phyloP scores from a whole-genome alignment of 164 flowering plant species.

The Sedum album region DNA sequence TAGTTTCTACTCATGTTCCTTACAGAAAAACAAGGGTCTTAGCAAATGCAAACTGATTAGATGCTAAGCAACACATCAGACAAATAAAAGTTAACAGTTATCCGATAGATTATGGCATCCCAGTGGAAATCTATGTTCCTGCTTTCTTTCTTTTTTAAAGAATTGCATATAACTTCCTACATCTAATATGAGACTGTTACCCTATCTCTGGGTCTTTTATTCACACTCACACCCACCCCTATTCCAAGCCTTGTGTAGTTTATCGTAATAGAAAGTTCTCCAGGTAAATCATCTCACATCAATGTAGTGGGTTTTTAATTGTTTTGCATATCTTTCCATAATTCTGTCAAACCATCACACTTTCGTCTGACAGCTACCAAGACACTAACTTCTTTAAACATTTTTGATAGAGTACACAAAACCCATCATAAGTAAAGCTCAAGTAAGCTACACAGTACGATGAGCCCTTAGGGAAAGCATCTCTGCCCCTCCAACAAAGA shows the following conservation, averaged over 20 bases:
- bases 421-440: neutral
- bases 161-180: no score
- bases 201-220: no score
- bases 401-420: neutral
- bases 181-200: no score
- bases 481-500: neutral
- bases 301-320: neutral
- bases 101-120: neutral
- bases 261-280: neutral
- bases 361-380: neutral
- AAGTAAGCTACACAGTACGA: neutral
- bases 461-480: no score
- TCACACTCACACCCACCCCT: no score
- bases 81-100: neutral
- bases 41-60: no score
- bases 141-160: no score
- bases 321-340: neutral
- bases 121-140: neutral
- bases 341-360: neutral
- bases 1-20: neutral
- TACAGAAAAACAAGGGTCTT: neutral
- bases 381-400: neutral
- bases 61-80: neutral
- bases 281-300: neutral
- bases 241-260: no score